Evolutionary conservation across 1,284 basidiomycete species (phyloP).

Genomic region (Pyrrhoderma noxium): DNA sequence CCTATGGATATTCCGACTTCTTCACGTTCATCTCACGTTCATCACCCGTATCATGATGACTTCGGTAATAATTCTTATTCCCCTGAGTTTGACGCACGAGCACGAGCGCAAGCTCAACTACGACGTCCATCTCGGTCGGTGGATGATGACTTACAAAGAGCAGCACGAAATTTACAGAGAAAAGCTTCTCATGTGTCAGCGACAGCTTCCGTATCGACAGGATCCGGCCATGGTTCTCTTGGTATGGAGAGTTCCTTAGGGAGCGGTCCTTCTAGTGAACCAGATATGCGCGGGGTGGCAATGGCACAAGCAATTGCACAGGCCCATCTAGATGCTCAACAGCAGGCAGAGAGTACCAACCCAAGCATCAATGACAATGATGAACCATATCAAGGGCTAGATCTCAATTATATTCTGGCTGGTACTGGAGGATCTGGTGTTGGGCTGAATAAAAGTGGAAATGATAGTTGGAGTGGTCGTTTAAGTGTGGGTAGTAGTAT

Average conservation of each 20-base stretch:
- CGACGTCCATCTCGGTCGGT: slow-evolving; percentile 48
- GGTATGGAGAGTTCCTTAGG: not conserved
- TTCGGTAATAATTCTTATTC: not conserved
- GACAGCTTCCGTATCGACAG: slow-evolving; percentile 24
- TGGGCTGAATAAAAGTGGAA: slow-evolving; percentile 17
- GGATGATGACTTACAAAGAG: slow-evolving; percentile 36
- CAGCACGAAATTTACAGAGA: slow-evolving; percentile 21
- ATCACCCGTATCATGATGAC: slow-evolving; percentile 10
- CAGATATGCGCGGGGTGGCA: slow-evolving; percentile 17
- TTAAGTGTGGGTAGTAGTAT: slow-evolving; percentile 13
- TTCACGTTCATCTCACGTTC: not conserved
- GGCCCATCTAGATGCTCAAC: slow-evolving; percentile 11
- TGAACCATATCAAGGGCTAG: slow-evolving; percentile 32
- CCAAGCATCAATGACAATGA: slow-evolving; percentile 17
- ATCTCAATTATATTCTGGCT: slow-evolving; percentile 39
- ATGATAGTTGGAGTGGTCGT: slow-evolving; percentile 16
- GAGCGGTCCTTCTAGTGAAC: slow-evolving; percentile 15
- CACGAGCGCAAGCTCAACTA: slow-evolving; percentile 21
- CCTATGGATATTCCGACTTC: slow-evolving; percentile 17
- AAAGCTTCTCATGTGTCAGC: slow-evolving; percentile 15
- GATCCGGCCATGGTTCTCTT: slow-evolving; percentile 30
- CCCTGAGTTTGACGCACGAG: slow-evolving; percentile 9
- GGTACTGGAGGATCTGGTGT: slow-evolving; percentile 25
- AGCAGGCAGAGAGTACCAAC: slow-evolving; percentile 22
- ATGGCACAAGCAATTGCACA: slow-evolving; percentile 17